Evolutionary conservation across 2,329 filamentous ascomycete genomes (phyloP).

Genomic region (Hypoxylon sp.): DNA sequence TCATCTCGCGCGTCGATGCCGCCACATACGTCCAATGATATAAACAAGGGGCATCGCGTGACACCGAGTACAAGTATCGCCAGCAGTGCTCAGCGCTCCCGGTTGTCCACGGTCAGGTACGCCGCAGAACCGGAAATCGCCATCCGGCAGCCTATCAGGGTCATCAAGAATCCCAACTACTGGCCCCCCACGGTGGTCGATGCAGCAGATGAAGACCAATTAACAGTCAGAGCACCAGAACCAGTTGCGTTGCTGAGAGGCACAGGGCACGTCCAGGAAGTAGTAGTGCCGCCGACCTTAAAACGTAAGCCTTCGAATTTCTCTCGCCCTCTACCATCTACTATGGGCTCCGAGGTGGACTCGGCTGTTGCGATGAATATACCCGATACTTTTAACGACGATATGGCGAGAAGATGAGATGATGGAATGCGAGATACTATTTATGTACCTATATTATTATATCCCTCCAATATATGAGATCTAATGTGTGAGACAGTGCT

Average conservation of each 20-base stretch:
- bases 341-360: constrained; percentile 26
- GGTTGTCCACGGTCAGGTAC: constrained; percentile 50
- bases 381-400: constrained; percentile 28
- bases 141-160: constrained; percentile 48
- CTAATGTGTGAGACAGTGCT: not conserved
- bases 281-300: constrained; percentile 9
- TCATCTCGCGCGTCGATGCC: constrained; percentile 21
- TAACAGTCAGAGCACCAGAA: constrained; percentile 33
- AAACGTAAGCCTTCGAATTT: constrained; percentile 48
- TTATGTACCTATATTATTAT: constrained; percentile 37
- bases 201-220: constrained; percentile 5
- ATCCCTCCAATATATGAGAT: not conserved
- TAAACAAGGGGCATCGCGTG: constrained; percentile 23
- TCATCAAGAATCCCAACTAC: constrained; percentile 49
- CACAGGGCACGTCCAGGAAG: constrained; percentile 34
- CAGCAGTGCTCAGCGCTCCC: constrained; percentile 47
- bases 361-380: constrained; percentile 38
- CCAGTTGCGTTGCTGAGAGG: constrained; percentile 37
- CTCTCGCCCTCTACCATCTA: constrained; percentile 45
- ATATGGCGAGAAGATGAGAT: constrained; percentile 10
- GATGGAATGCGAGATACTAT: constrained; percentile 11
- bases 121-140: constrained; percentile 50
- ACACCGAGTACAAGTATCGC: constrained; percentile 50
- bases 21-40: constrained; percentile 5
- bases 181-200: constrained; percentile 20